These are phyloP conservation scores for Jimgerdemannia lactiflua DNA, from an alignment of 192 early-diverging fungal genomes.

Conservation along the genomic window DNA sequence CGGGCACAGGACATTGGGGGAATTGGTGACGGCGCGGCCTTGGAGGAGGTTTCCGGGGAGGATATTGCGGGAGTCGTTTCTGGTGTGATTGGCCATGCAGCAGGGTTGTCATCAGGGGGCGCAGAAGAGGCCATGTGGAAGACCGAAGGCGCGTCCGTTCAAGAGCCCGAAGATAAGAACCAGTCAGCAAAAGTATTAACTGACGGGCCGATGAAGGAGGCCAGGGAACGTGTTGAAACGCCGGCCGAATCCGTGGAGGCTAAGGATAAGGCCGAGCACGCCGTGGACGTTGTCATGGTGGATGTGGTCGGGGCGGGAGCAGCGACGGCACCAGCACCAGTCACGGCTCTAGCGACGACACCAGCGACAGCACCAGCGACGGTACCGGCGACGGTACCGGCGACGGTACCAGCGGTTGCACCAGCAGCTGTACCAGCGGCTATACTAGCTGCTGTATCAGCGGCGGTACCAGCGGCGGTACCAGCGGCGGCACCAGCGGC, in stretches of 20 bases:
- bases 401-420: not conserved
- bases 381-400: not conserved
- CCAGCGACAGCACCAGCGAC: not conserved
- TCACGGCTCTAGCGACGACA: not conserved
- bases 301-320: not conserved
- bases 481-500: not conserved
- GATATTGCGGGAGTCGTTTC: not conserved
- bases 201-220: conserved; percentile 1
- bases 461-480: not conserved
- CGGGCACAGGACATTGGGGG: too few species aligned
- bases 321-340: not conserved
- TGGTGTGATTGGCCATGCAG: conserved; percentile 1
- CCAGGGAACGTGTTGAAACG: not conserved
- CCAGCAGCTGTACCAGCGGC: not conserved
- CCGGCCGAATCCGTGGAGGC: conserved; percentile 6
- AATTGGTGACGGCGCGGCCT: too few species aligned
- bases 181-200: not conserved
- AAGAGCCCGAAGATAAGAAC: not conserved
- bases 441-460: not conserved
- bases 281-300: not conserved
- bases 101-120: conserved; percentile 9
- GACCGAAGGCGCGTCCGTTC: not conserved
- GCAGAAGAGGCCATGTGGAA: conserved; percentile 4
- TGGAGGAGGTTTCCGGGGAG: not conserved
- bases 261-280: not conserved